These are phyloP conservation scores for Lizanozyma gosingica DNA, from an alignment of 1,139 yeast genomes.

Conservation along the genomic window DNA sequence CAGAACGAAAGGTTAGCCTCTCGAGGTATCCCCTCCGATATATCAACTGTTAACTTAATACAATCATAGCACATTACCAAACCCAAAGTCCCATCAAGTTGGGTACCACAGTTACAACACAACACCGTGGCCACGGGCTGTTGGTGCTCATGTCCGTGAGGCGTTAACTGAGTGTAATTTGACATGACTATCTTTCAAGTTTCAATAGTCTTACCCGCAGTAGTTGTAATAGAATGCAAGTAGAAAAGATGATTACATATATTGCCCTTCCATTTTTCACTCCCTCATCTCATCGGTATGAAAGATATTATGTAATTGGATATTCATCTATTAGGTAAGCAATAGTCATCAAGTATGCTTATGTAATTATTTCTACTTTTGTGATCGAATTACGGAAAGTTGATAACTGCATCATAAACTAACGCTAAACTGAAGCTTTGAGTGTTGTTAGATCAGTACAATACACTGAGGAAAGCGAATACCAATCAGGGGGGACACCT, in stretches of 20 bases:
- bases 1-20: conserved; percentile 91
- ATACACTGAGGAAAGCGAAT: no score
- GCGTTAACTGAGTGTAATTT: conserved; percentile 37
- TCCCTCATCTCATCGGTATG: not conserved
- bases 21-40: conserved; percentile 92
- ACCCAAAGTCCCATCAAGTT: conserved; percentile 93
- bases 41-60: conserved; percentile 87
- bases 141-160: conserved; percentile 15
- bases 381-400: no score
- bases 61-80: conserved; percentile 97
- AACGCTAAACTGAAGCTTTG: no score
- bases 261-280: not conserved
- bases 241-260: not conserved
- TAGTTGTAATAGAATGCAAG: no score
- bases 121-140: conserved; percentile 73
- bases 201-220: no score
- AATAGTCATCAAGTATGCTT: no score
- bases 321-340: no score
- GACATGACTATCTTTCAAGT: conserved; percentile 24
- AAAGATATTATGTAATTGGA: no score
- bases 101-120: conserved; percentile 98
- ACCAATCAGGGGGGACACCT: no score
- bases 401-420: no score
- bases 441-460: no score
- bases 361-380: no score